Conservation (phyloP, 176 grass and related monocot species). For the Metroxylon sagu region DNA sequence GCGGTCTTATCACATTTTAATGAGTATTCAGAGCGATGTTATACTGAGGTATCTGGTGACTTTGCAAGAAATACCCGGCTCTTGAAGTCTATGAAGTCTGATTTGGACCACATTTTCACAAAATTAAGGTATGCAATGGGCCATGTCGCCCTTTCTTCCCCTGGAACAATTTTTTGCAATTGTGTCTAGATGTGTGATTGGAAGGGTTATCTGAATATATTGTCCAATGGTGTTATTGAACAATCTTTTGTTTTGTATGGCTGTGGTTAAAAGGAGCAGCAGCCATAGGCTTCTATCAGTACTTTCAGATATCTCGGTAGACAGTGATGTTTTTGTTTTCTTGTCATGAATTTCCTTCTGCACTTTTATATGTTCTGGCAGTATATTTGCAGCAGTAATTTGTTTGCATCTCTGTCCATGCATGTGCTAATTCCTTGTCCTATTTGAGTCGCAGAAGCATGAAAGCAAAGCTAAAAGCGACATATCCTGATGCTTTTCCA, state of each 20-base stretch:
- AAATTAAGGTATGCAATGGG: conserved; percentile 42
- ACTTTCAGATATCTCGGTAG: too few relatives aligned
- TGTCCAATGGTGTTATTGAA: too few relatives aligned
- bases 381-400: too few relatives aligned
- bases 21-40: conserved; percentile 77
- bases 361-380: background rate
- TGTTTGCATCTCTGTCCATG: background rate
- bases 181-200: too few relatives aligned
- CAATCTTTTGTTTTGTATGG: too few relatives aligned
- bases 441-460: conserved; percentile 41
- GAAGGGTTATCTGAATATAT: too few relatives aligned
- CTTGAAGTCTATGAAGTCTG: conserved; percentile 80
- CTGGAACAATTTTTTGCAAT: too few relatives aligned
- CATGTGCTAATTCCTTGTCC: background rate
- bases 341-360: background rate
- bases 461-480: conserved; percentile 62
- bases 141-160: too few relatives aligned
- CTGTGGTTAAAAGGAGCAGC: too few relatives aligned
- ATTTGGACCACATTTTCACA: conserved; percentile 87
- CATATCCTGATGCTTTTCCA: conserved; percentile 89
- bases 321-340: too few relatives aligned
- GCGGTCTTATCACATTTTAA: conserved; percentile 87
- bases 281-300: too few relatives aligned
- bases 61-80: conserved; percentile 62
- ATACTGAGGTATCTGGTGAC: conserved; percentile 64